Percentiles rank a stretch among this genome's conserved stretches.
These are phyloP conservation scores for Apiospora koreana DNA, from an alignment of 2,329 filamentous ascomycete genomes.

Conservation along the genomic window DNA sequence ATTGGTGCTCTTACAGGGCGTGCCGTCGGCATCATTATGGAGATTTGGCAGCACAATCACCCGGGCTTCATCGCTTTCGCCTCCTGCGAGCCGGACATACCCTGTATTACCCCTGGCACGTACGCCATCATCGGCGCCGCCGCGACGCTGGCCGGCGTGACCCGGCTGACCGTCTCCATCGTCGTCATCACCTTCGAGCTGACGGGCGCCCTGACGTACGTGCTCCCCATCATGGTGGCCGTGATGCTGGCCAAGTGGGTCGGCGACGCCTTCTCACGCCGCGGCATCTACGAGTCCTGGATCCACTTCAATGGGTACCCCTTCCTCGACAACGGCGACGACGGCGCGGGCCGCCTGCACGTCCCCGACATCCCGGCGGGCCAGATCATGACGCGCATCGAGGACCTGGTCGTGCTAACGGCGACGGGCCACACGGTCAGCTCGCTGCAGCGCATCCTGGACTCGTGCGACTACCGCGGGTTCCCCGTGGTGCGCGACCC, in stretches of 20 bases:
- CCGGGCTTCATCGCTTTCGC: conserved; percentile 76
- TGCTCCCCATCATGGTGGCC: conserved; percentile 97
- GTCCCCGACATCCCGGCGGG: conserved; percentile 83
- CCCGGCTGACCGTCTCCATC: conserved; percentile 95
- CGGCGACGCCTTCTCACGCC: conserved; percentile 88
- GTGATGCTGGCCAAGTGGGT: conserved; percentile 99
- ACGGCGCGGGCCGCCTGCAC: conserved; percentile 44
- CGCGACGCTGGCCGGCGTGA: conserved; percentile 90
- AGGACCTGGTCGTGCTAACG: conserved; percentile 86
- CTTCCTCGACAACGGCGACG: conserved; percentile 89
- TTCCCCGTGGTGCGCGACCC: conserved; percentile 87
- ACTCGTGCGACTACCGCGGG: conserved; percentile 77
- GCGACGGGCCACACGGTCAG: conserved; percentile 86
- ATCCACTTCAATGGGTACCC: conserved; percentile 96
- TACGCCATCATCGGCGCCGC: conserved; percentile 97
- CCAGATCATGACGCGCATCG: conserved; percentile 88
- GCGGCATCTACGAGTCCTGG: conserved; percentile 97
- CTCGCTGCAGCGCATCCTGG: conserved; percentile 70
- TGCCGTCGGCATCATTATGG: conserved; percentile 84
- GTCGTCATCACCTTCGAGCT: conserved; percentile 99
- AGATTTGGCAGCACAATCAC: conserved; percentile 81
- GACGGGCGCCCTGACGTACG: conserved; percentile 92
- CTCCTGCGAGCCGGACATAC: conserved; percentile 80
- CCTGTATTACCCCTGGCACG: conserved; percentile 89
- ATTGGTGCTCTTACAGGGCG: conserved; percentile 90